phyloP scores from a whole-genome alignment of 352 stramenopile genomes.

The Pythium phragmitis region DNA sequence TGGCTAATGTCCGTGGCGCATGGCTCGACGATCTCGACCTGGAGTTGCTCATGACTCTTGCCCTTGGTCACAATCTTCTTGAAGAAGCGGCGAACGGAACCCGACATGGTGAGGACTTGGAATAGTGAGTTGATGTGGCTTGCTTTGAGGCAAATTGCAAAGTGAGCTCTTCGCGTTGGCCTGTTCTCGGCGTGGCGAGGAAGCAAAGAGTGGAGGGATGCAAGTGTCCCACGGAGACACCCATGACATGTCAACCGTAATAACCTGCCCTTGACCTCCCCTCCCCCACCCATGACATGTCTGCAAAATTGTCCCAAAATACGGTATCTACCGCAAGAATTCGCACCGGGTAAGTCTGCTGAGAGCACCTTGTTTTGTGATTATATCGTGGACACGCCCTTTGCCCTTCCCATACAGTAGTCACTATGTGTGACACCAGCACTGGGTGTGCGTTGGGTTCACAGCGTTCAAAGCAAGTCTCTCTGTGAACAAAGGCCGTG shows the following conservation, averaged over 20 bases:
- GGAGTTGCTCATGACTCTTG: conserved; percentile 14
- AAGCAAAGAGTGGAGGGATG: background rate
- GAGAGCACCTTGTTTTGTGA: too few relatives aligned
- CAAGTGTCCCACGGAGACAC: background rate
- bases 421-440: background rate
- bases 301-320: too few relatives aligned
- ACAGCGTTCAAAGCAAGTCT: background rate
- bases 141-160: conserved; percentile 6
- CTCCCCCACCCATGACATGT: background rate
- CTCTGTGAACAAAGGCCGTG: background rate
- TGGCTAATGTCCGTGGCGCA: conserved; percentile 19
- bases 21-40: conserved; percentile 18
- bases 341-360: too few relatives aligned
- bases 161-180: conserved; percentile 4
- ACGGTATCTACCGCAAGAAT: too few relatives aligned
- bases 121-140: background rate
- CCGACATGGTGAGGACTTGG: conserved; percentile 7
- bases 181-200: too few relatives aligned
- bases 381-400: too few relatives aligned
- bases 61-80: conserved; percentile 11
- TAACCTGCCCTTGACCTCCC: too few relatives aligned
- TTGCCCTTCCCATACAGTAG: conserved; percentile 3
- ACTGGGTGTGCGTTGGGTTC: conserved; percentile 20
- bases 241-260: too few relatives aligned
- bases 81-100: conserved; percentile 21